phyloP scores from a whole-genome alignment of 352 stramenopile genomes.

The Stephanocyclus meneghinianus region DNA sequence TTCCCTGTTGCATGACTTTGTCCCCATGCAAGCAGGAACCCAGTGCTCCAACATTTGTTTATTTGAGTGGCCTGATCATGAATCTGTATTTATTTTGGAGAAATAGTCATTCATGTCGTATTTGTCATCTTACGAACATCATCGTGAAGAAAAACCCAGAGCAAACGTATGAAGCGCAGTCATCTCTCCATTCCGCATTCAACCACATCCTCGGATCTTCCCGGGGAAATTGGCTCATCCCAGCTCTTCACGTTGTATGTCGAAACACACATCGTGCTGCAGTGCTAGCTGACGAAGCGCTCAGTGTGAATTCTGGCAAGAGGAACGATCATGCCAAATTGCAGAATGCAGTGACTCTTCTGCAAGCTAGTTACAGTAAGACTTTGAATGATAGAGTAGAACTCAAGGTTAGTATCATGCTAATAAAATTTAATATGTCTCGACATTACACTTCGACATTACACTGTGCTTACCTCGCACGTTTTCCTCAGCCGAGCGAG shows the following conservation, averaged over 20 bases:
- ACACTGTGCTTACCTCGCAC: neutral
- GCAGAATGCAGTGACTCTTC: constrained; percentile 67
- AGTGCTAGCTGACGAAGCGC: constrained; percentile 48
- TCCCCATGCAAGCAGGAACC: constrained; percentile 39
- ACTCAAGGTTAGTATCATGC: constrained; percentile 34
- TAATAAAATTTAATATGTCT: neutral
- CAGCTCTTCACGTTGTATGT: constrained; percentile 65
- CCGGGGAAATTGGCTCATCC: constrained; percentile 75
- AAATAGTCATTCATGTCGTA: too few species aligned
- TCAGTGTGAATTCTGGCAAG: constrained; percentile 15
- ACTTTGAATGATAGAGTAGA: constrained; percentile 79
- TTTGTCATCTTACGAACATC: too few species aligned
- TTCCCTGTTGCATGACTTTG: constrained; percentile 31
- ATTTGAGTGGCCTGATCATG: neutral
- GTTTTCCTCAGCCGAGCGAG: constrained; percentile 27
- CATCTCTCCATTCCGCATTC: constrained; percentile 59
- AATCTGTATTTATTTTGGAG: constrained; percentile 6
- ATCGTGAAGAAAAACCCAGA: constrained; percentile 32
- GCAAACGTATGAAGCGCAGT: constrained; percentile 61
- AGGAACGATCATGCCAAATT: constrained; percentile 65
- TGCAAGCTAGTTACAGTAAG: constrained; percentile 77
- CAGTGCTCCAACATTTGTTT: constrained; percentile 50
- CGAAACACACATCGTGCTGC: constrained; percentile 65
- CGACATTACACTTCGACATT: neutral
- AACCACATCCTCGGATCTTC: constrained; percentile 66